Evolutionary conservation across 768 basidiomycete genomes (phyloP).

Genomic region (Boletus tomentosulus): DNA sequence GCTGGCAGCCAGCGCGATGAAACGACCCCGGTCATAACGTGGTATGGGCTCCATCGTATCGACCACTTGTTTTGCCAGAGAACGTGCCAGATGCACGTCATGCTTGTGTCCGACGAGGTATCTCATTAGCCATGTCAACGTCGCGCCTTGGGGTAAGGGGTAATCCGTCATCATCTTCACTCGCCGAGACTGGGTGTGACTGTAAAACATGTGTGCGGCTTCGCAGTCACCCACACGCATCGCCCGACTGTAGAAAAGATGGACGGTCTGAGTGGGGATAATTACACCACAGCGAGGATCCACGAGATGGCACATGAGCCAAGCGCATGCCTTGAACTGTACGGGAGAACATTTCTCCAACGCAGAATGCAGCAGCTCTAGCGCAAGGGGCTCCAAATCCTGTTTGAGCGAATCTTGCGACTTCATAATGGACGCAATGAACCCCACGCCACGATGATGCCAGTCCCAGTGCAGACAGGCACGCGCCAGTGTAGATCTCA

Average conservation of each 20-base stretch:
- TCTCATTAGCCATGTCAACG: conserved; percentile 52
- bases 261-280: conserved; percentile 43
- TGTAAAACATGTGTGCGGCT: conserved; percentile 46
- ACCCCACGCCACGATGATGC: conserved; percentile 38
- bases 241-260: conserved; percentile 45
- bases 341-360: conserved; percentile 33
- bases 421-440: conserved; percentile 33
- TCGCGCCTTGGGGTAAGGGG: conserved; percentile 44
- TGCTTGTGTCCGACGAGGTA: conserved; percentile 37
- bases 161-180: conserved; percentile 37
- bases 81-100: conserved; percentile 44
- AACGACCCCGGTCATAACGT: conserved; percentile 40
- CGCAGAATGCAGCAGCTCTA: conserved; percentile 43
- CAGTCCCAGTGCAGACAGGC: conserved; percentile 55
- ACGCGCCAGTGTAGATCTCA: conserved; percentile 46
- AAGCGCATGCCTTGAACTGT: conserved; percentile 39
- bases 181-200: conserved; percentile 36
- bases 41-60: conserved; percentile 40
- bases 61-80: conserved; percentile 47
- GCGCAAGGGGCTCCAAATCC: conserved; percentile 32
- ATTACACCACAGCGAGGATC: conserved; percentile 22
- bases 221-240: conserved; percentile 22
- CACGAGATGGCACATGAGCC: conserved; percentile 41
- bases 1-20: conserved; percentile 45
- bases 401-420: conserved; percentile 20